Percentiles rank a stretch among this genome's conserved stretches.
These are phyloP conservation scores for Haplosporangium sp. DNA, from an alignment of 371 early-diverging fungal genomes.

Conservation along the genomic window DNA sequence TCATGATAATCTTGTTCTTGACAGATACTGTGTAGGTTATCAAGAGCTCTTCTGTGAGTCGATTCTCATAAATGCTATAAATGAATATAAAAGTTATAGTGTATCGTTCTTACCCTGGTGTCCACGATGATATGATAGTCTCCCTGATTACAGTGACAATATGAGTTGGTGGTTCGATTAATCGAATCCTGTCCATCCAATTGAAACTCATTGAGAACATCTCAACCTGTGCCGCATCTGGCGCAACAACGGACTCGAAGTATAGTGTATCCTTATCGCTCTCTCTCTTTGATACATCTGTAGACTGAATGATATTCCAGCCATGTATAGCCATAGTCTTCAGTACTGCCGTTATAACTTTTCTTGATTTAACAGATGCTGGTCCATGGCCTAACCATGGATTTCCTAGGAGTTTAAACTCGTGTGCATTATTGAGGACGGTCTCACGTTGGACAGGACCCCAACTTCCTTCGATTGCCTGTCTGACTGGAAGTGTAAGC, in stretches of 20 bases:
- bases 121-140: too few species aligned
- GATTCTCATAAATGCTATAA: too few species aligned
- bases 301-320: slow-evolving; percentile 40
- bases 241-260: slow-evolving; percentile 11
- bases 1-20: too few species aligned
- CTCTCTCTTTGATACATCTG: slow-evolving; percentile 28
- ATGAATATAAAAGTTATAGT: too few species aligned
- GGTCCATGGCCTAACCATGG: slow-evolving; percentile 32
- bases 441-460: slow-evolving; percentile 24
- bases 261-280: slow-evolving; percentile 40
- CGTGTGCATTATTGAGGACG: slow-evolving; percentile 12
- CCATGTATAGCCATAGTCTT: slow-evolving; percentile 24
- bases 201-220: slow-evolving; percentile 38
- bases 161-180: slow-evolving; percentile 28
- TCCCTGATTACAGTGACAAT: not conserved
- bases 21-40: too few species aligned
- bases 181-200: slow-evolving; percentile 30
- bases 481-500: slow-evolving; percentile 10
- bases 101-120: too few species aligned
- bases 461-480: slow-evolving; percentile 22
- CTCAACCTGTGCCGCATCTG: slow-evolving; percentile 4
- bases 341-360: slow-evolving; percentile 22
- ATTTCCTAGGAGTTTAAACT: slow-evolving; percentile 42
- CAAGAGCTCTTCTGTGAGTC: too few species aligned
- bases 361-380: slow-evolving; percentile 13